These are phyloP conservation scores for Hypericum androsaemum DNA, from an alignment of 345 rosid genomes.

Conservation along the genomic window DNA sequence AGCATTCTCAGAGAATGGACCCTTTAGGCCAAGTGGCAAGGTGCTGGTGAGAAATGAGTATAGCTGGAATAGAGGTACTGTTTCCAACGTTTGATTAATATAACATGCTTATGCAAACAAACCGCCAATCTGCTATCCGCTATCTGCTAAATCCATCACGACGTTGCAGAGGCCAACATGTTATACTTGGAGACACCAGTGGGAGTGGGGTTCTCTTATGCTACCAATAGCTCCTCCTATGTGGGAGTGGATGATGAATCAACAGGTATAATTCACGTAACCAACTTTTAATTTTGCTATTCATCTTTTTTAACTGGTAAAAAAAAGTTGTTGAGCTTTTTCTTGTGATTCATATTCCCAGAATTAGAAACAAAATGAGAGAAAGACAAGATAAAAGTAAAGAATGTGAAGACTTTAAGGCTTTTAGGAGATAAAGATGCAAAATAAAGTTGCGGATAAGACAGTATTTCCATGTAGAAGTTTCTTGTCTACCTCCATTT, in stretches of 20 bases:
- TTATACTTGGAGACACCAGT: conserved; percentile 10
- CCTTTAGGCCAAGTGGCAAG: conserved; percentile 86
- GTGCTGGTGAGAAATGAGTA: conserved; percentile 56
- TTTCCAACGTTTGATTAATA: conserved; percentile 12
- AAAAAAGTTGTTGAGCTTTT: not conserved
- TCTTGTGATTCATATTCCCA: no score
- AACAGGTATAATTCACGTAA: conserved; percentile 10
- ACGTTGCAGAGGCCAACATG: conserved; percentile 8
- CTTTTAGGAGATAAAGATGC: no score
- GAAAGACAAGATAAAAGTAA: no score
- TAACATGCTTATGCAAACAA: not conserved
- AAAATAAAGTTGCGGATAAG: conserved; percentile 2
- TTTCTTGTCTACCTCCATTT: no score
- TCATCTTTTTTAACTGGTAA: not conserved
- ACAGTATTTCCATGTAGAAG: conserved; percentile 7
- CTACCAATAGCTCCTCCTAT: not conserved
- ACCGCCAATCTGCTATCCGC: no score
- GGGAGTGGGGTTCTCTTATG: not conserved
- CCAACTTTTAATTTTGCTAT: no score
- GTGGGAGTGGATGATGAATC: not conserved
- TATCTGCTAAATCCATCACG: no score
- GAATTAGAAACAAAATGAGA: no score
- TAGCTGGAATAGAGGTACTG: conserved; percentile 97
- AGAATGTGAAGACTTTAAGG: no score
- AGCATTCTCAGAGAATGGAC: conserved; percentile 94